Percentiles rank a stretch among this genome's conserved stretches.
Evolutionary conservation across 306 rosid species (phyloP).

Genomic region (Cucurbita pepo): DNA sequence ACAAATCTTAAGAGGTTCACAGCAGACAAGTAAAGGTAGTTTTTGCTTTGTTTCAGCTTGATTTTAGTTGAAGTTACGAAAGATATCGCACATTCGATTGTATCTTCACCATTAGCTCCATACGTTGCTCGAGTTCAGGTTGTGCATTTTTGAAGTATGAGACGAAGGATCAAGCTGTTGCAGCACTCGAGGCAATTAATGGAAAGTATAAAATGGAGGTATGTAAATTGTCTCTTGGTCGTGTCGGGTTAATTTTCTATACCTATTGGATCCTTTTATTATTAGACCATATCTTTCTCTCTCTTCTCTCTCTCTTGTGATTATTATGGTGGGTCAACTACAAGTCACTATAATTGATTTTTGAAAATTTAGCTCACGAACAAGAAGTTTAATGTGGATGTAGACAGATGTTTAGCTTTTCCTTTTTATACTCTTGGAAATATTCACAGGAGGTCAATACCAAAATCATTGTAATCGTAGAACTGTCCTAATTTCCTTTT

Average conservation of each 20-base stretch:
- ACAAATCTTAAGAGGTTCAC: conserved; percentile 87
- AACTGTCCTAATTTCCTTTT: not conserved
- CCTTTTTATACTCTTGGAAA: not conserved
- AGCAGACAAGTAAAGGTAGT: conserved; percentile 88
- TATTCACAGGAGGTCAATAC: not conserved
- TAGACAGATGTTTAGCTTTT: not conserved
- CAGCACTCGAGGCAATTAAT: conserved; percentile 70
- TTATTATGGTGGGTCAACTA: not conserved
- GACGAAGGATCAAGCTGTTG: conserved; percentile 85
- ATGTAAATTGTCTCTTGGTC: conserved; percentile 9
- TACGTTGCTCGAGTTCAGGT: conserved; percentile 24
- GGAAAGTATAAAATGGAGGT: conserved; percentile 98
- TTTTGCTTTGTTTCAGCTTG: not conserved
- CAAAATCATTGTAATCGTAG: not conserved
- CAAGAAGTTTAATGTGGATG: not conserved
- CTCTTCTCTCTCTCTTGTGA: not conserved
- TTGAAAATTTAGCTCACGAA: not conserved
- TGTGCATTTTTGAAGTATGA: conserved; percentile 96
- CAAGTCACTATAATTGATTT: not conserved
- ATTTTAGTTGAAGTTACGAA: not conserved
- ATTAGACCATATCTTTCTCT: not conserved
- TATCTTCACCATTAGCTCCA: conserved; percentile 6
- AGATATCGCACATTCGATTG: not conserved
- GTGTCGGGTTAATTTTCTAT: conserved; percentile 5
- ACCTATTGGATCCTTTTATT: not conserved